Conservation (phyloP, 805 yeast species). For the Candida qinlingensis region DNA sequence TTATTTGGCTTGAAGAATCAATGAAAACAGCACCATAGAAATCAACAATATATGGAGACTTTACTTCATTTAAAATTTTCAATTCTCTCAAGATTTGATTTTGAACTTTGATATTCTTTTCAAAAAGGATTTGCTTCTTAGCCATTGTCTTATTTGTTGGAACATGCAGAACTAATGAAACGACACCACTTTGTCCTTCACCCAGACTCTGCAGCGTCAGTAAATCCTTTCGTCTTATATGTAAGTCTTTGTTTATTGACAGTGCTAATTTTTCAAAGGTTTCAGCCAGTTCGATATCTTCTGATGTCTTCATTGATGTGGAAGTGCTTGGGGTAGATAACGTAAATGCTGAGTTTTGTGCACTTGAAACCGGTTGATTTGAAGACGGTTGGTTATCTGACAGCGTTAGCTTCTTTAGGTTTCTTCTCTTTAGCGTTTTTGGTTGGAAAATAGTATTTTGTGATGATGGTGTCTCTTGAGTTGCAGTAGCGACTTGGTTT, state of each 20-base stretch:
- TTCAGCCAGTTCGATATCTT: slow-evolving; percentile 31
- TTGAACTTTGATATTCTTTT: slow-evolving; percentile 70
- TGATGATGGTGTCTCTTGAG: slow-evolving; percentile 1
- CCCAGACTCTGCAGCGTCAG: slow-evolving; percentile 77
- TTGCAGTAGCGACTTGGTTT: background rate
- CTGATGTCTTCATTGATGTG: slow-evolving; percentile 16
- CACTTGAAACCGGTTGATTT: slow-evolving; percentile 3
- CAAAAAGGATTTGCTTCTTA: slow-evolving; percentile 80
- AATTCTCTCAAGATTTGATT: slow-evolving; percentile 85
- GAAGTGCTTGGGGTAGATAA: slow-evolving; percentile 8
- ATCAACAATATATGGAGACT: slow-evolving; percentile 74
- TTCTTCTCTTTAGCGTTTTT: slow-evolving; percentile 50
- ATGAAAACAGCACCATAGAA: slow-evolving; percentile 87
- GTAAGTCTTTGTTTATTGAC: slow-evolving; percentile 48
- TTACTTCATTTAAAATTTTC: slow-evolving; percentile 86
- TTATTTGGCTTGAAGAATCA: slow-evolving; percentile 25
- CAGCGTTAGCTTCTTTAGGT: slow-evolving; percentile 52
- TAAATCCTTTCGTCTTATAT: slow-evolving; percentile 59
- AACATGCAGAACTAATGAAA: slow-evolving; percentile 78
- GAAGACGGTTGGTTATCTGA: slow-evolving; percentile 14
- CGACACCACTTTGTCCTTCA: slow-evolving; percentile 92
- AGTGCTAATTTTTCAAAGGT: slow-evolving; percentile 45
- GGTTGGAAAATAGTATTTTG: slow-evolving; percentile 27
- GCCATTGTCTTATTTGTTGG: slow-evolving; percentile 91
- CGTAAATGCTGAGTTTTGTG: background rate